Conservation (phyloP, 441 rosid species). For the Jatropha multifida region DNA sequence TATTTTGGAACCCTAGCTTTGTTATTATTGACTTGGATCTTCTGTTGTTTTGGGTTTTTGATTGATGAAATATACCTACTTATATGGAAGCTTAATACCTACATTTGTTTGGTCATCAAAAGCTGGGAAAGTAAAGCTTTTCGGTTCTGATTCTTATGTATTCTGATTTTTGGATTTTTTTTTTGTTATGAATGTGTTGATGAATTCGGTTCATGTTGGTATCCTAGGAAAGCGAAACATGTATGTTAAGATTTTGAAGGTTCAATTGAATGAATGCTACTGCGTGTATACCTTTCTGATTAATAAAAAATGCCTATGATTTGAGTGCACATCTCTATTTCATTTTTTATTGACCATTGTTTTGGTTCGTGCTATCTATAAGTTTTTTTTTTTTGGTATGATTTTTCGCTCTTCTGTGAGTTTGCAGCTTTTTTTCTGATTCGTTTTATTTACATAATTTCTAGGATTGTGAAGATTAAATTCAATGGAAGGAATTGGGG, state of each 20-base stretch:
- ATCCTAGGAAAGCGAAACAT: neutral
- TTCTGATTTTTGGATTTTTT: neutral
- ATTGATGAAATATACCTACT: neutral
- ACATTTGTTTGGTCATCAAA: conserved; percentile 3
- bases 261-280: neutral
- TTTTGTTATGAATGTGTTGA: neutral
- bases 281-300: neutral
- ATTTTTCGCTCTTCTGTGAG: neutral
- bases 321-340: neutral
- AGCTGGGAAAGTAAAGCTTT: neutral
- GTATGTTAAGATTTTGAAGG: neutral
- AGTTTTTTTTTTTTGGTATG: neutral
- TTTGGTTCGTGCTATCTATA: neutral
- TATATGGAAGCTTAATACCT: neutral
- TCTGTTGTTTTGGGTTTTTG: neutral
- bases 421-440: neutral
- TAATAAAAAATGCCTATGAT: neutral
- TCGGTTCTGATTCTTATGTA: neutral
- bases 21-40: conserved; percentile 4
- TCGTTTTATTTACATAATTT: conserved; percentile 14
- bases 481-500: conserved; percentile 77
- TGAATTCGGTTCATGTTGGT: neutral
- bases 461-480: conserved; percentile 34
- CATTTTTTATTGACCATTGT: neutral
- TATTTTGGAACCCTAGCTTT: neutral